These are phyloP conservation scores for Claviceps pusilla DNA, from an alignment of 2,329 filamentous ascomycete genomes.

Conservation along the genomic window DNA sequence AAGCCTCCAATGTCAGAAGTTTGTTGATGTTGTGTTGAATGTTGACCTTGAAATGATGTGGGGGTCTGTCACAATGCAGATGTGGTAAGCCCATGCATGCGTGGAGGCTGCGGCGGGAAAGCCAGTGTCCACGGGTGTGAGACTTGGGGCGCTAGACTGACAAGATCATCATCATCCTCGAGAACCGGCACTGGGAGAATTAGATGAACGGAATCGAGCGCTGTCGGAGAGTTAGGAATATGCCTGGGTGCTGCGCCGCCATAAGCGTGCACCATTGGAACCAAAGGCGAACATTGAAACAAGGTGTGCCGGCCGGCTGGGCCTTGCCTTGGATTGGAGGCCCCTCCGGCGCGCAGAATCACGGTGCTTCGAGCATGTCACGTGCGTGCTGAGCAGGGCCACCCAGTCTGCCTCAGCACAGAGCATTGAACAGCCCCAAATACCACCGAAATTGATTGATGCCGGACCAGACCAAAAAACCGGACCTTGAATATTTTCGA, in stretches of 20 bases:
- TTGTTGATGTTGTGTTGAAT: not conserved
- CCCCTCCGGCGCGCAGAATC: not conserved
- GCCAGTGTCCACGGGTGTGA: not conserved
- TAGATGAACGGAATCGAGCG: not conserved
- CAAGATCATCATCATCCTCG: not conserved
- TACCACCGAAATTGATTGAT: not conserved
- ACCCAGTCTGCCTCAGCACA: not conserved
- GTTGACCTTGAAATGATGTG: not conserved
- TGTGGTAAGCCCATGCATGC: not conserved
- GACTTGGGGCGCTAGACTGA: not conserved
- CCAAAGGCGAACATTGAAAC: not conserved
- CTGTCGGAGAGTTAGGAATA: not conserved
- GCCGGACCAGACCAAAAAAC: not conserved
- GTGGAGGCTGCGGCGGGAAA: not conserved
- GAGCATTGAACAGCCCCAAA: not conserved
- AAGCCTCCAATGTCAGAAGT: not conserved
- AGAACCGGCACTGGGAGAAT: not conserved
- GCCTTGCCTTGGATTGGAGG: not conserved
- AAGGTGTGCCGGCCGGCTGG: not conserved
- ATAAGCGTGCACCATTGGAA: not conserved
- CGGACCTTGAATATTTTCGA: not conserved
- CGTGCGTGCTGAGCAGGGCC: not conserved
- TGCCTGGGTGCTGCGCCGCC: not conserved
- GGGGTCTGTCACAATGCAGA: constrained; percentile 1
- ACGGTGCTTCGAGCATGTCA: not conserved